Evolutionary conservation across 2,329 filamentous ascomycete species (phyloP).

Genomic region (Arthroderma sp.): DNA sequence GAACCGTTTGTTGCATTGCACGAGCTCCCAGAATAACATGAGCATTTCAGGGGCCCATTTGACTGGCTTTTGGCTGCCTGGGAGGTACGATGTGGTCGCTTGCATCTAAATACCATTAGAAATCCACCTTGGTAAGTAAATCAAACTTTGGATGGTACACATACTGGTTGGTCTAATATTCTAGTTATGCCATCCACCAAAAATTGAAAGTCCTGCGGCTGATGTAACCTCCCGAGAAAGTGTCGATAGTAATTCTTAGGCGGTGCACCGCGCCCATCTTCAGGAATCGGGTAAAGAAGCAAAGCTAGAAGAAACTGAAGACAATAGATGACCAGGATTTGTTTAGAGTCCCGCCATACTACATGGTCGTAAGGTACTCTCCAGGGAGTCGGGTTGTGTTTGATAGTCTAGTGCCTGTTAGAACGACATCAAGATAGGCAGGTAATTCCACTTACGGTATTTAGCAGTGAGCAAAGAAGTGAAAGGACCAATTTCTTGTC

Average conservation of each 20-base stretch:
- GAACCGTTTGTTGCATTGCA: conserved; percentile 96
- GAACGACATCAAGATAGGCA: conserved; percentile 1
- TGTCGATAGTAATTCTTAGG: conserved; percentile 90
- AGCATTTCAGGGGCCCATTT: conserved; percentile 92
- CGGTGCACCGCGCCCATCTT: conserved; percentile 49
- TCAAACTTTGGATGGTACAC: conserved; percentile 9
- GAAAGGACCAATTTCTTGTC: conserved; percentile 89
- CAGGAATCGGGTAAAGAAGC: conserved; percentile 76
- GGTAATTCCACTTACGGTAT: conserved; percentile 56
- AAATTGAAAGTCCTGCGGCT: conserved; percentile 95
- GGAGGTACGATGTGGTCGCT: conserved; percentile 75
- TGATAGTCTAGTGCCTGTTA: conserved; percentile 52
- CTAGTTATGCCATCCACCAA: conserved; percentile 88
- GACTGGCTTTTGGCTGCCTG: conserved; percentile 63
- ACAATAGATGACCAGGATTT: conserved; percentile 81
- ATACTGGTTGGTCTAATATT: conserved; percentile 72
- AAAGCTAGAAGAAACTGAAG: conserved; percentile 79
- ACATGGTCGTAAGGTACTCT: conserved; percentile 86
- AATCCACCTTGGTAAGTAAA: not conserved
- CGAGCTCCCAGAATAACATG: conserved; percentile 92
- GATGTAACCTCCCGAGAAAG: conserved; percentile 77
- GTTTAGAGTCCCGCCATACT: conserved; percentile 80
- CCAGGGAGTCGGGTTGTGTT: conserved; percentile 93
- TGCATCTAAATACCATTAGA: conserved; percentile 45
- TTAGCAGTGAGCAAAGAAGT: conserved; percentile 79